Conservation (phyloP, 1,284 basidiomycete species). For the Mrakiaceae sp. region DNA sequence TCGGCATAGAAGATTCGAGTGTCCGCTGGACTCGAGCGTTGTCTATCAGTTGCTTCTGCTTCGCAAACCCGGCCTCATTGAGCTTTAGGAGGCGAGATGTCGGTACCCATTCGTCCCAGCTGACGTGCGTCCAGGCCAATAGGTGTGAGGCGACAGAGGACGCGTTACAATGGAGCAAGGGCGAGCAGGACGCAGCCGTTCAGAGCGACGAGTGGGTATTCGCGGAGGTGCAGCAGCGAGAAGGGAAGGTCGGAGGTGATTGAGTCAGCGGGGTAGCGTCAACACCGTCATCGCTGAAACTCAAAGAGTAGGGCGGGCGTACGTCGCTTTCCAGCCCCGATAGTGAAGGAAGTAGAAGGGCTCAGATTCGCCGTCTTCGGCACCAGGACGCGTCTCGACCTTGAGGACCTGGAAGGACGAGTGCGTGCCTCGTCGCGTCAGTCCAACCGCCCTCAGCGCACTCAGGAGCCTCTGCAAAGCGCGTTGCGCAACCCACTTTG, state of each 20-base stretch:
- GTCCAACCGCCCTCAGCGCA: no score
- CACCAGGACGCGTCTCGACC: conserved; percentile 39
- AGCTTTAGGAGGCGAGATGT: conserved; percentile 69
- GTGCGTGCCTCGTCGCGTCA: no score
- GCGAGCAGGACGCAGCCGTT: not conserved
- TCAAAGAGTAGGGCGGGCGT: conserved; percentile 33
- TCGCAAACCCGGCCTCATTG: conserved; percentile 71
- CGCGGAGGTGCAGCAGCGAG: not conserved
- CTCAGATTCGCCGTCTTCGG: conserved; percentile 33
- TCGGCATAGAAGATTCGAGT: not conserved
- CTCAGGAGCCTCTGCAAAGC: not conserved
- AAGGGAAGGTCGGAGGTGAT: not conserved
- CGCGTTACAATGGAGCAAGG: not conserved
- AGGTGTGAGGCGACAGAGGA: no score
- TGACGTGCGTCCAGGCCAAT: conserved; percentile 28
- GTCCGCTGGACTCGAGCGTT: not conserved
- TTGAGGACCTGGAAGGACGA: conserved; percentile 51
- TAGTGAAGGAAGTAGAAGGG: conserved; percentile 92
- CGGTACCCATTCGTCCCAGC: conserved; percentile 99
- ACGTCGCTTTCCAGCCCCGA: conserved; percentile 99
- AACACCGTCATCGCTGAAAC: not conserved
- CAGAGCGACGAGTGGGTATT: conserved; percentile 4
- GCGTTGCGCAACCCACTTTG: conserved; percentile 43
- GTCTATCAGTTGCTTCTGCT: conserved; percentile 47
- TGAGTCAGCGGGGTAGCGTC: not conserved